Percentiles rank a stretch among this genome's conserved stretches.
phyloP scores from a whole-genome alignment of 1,284 basidiomycete genomes.

The Fistulinella staudtii region DNA sequence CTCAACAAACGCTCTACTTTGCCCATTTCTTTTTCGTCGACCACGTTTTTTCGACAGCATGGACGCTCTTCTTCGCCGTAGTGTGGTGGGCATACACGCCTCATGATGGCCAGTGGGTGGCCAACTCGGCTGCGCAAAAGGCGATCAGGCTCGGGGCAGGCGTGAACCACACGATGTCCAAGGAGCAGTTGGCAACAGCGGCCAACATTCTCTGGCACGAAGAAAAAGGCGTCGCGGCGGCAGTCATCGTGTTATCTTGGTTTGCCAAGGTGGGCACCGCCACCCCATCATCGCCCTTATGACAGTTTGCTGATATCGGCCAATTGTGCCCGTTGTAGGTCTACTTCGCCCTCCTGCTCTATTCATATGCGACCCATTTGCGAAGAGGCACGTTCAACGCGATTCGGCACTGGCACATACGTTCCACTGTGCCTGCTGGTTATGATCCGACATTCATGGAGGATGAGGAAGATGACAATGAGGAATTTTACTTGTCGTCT shows the following conservation, averaged over 20 bases:
- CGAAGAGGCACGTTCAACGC: constrained; percentile 88
- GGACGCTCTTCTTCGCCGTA: constrained; percentile 88
- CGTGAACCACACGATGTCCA: constrained; percentile 51
- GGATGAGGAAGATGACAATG: constrained; percentile 55
- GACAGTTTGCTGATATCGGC: too few species aligned
- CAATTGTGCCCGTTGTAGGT: constrained; percentile 50
- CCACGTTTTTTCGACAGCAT: constrained; percentile 88
- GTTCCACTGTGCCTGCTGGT: constrained; percentile 24
- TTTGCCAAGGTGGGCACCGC: constrained; percentile 70
- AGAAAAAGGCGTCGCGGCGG: constrained; percentile 80
- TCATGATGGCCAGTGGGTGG: constrained; percentile 80
- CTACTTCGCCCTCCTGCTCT: constrained; percentile 88
- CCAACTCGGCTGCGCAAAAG: constrained; percentile 83
- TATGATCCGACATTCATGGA: constrained; percentile 46
- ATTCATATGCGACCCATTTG: constrained; percentile 93
- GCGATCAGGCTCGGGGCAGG: constrained; percentile 66
- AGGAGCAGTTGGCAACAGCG: constrained; percentile 60
- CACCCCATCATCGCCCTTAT: not conserved
- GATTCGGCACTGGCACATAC: constrained; percentile 60
- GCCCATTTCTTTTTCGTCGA: constrained; percentile 92
- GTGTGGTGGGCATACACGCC: constrained; percentile 89
- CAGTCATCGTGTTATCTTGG: constrained; percentile 83
- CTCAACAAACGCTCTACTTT: constrained; percentile 81
- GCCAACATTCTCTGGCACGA: constrained; percentile 85
- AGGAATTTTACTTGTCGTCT: constrained; percentile 64